A percentile compares a stretch with the other conserved stretches of the same genome.
These are phyloP conservation scores for Vararia minispora DNA, from an alignment of 768 basidiomycete genomes.

Conservation along the genomic window DNA sequence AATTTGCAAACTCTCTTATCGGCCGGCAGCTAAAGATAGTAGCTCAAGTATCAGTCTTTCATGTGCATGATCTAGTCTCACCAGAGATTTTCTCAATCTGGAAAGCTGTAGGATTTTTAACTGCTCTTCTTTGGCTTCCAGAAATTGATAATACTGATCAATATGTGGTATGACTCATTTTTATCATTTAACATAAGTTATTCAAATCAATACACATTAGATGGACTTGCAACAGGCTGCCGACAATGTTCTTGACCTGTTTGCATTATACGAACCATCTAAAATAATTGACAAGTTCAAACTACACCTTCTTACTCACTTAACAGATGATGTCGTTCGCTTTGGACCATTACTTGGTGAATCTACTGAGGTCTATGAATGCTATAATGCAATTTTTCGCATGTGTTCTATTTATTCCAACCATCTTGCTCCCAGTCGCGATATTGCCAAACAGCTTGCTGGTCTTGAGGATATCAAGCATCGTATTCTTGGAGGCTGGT, in stretches of 20 bases:
- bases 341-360: constrained; percentile 24
- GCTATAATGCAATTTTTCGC: constrained; percentile 32
- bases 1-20: constrained; percentile 31
- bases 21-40: constrained; percentile 31
- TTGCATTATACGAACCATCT: constrained; percentile 7
- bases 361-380: constrained; percentile 30
- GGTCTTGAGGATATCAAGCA: constrained; percentile 9
- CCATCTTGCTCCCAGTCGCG: constrained; percentile 30
- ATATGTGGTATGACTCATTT: constrained; percentile 11
- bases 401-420: constrained; percentile 30
- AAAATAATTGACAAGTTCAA: constrained; percentile 11
- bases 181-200: background rate
- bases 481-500: constrained; percentile 9
- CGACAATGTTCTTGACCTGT: constrained; percentile 18
- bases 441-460: constrained; percentile 25
- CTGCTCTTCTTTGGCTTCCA: constrained; percentile 14
- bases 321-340: constrained; percentile 10
- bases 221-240: constrained; percentile 15
- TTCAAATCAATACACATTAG: constrained; percentile 1
- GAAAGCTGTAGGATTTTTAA: constrained; percentile 12
- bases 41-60: constrained; percentile 26
- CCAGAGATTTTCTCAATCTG: constrained; percentile 10
- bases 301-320: constrained; percentile 12
- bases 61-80: constrained; percentile 17
- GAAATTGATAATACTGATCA: constrained; percentile 14